Conservation (phyloP, 1,284 basidiomycete species). For the Ustanciosporium gigantosporum region DNA sequence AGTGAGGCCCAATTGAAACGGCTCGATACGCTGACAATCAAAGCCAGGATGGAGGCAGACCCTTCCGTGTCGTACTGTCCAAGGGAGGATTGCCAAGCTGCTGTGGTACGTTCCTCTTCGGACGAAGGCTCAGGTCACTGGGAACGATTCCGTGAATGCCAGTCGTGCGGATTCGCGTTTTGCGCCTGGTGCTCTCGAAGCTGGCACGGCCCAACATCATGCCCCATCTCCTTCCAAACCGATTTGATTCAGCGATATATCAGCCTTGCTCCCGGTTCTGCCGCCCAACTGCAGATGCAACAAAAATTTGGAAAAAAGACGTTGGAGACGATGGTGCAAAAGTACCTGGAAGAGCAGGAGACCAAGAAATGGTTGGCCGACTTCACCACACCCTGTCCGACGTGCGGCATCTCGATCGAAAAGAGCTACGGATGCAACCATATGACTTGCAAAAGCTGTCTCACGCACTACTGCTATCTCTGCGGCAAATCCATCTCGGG, state of each 20-base stretch:
- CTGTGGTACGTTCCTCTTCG: slow-evolving; percentile 21
- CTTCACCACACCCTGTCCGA: slow-evolving; percentile 38
- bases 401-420: slow-evolving; percentile 31
- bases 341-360: slow-evolving; percentile 34
- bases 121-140: slow-evolving; percentile 39
- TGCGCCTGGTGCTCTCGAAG: slow-evolving; percentile 41
- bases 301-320: slow-evolving; percentile 23
- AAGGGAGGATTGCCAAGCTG: slow-evolving; percentile 21
- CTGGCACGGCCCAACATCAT: slow-evolving; percentile 33
- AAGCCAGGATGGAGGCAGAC: slow-evolving; percentile 39
- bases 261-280: slow-evolving; percentile 5
- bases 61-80: slow-evolving; percentile 42
- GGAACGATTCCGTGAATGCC: slow-evolving; percentile 41
- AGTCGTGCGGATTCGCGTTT: slow-evolving; percentile 33
- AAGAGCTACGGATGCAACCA: slow-evolving; percentile 46
- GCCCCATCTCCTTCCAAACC: slow-evolving; percentile 24
- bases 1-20: slow-evolving; percentile 7
- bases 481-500: slow-evolving; percentile 33
- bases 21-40: slow-evolving; percentile 23
- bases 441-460: slow-evolving; percentile 41
- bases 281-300: slow-evolving; percentile 17
- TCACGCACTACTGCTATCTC: slow-evolving; percentile 42
- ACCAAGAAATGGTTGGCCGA: slow-evolving; percentile 27
- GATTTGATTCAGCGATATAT: slow-evolving; percentile 29
- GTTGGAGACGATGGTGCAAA: slow-evolving; percentile 25